Evolutionary conservation across 805 yeast genomes (phyloP).

Genomic region (Wickerhamiella hasegawae): DNA sequence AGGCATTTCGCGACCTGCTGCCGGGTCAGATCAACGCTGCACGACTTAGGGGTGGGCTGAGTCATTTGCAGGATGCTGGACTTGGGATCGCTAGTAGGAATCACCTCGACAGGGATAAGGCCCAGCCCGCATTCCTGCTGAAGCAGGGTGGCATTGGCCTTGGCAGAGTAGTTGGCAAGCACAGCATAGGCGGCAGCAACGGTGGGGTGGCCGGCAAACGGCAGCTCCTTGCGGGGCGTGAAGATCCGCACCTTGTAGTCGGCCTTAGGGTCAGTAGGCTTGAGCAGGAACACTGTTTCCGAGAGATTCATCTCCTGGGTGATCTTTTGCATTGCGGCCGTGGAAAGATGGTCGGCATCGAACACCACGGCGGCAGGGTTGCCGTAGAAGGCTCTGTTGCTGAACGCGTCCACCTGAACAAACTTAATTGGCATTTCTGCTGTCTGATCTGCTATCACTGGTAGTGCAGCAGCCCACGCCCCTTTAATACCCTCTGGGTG

Average conservation of each 20-base stretch:
- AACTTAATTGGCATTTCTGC: too few species aligned
- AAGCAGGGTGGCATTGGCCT: neutral
- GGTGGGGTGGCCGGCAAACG: slow-evolving; percentile 55
- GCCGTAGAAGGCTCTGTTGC: slow-evolving; percentile 27
- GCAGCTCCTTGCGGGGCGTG: slow-evolving; percentile 31
- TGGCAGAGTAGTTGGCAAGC: slow-evolving; percentile 18
- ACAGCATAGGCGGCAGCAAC: slow-evolving; percentile 25
- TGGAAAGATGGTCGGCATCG: slow-evolving; percentile 25
- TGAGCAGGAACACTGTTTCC: slow-evolving; percentile 37
- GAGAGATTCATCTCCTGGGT: slow-evolving; percentile 48
- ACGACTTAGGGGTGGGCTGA: too few species aligned
- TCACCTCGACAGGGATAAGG: slow-evolving; percentile 1
- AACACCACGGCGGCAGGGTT: slow-evolving; percentile 42
- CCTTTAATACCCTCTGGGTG: too few species aligned
- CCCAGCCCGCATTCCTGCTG: slow-evolving; percentile 13
- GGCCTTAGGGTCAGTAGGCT: slow-evolving; percentile 25
- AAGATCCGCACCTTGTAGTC: slow-evolving; percentile 38
- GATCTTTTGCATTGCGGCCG: slow-evolving; percentile 29
- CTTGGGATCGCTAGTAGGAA: neutral
- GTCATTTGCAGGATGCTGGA: neutral
- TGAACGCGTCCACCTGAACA: slow-evolving; percentile 27
- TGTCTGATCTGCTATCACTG: too few species aligned
- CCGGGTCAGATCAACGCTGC: too few species aligned
- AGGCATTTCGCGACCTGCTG: too few species aligned
- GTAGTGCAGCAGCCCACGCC: too few species aligned